Evolutionary conservation across 768 basidiomycete species (phyloP), one percentile per base, ranked within the genome.

Genomic region (Agaricus sinodeliciosus): DNA sequence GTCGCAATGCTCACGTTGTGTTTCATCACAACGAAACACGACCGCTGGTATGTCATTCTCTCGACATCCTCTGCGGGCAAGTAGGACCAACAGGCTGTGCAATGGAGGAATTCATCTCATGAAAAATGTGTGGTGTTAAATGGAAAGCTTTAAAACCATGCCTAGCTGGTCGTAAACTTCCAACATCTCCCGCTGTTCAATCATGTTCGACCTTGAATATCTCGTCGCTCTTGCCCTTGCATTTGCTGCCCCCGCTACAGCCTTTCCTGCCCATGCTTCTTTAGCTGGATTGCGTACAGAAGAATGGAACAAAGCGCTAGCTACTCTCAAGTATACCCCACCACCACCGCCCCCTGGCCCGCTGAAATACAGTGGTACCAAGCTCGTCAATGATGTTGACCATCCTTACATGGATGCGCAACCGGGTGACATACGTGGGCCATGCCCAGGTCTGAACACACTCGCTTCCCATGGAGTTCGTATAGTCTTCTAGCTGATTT

Each of bases 261-360:
- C 62, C 3, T 64, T 63, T 44, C 63, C 65, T 3, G 41, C 55
- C 4, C 60, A 64, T 51, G 49, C 46, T n/a, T 63, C 62, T 3
- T 57, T 66, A 6, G 63, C 60, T 19, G 65, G 65, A 4, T 58
- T 66, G 22, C 48, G 57, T 12, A 55, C 55, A 31, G 54, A 57
- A 15, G 57, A 60, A 25, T 36, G 62, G 43, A 60, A 60, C 11
- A 43, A 35, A 31, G 40, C 57, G 4, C n/a, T 59, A 12, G 53
- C 56, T 6, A 35, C 37, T 35, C 56, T 57, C n/a, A 15, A 44
- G 3, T 16, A 36, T n/a, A 43, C 40, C 5, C 40, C 43, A 12
- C 55, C 57, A 9, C 46, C 34, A 26, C 49, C 42, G 4, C 55
- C 55, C 12, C 58, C 58, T 5, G 35, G 28, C 28, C 58, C 51